Conservation (phyloP, 169 alveolate species). For the Besnoitia besnoiti region DNA sequence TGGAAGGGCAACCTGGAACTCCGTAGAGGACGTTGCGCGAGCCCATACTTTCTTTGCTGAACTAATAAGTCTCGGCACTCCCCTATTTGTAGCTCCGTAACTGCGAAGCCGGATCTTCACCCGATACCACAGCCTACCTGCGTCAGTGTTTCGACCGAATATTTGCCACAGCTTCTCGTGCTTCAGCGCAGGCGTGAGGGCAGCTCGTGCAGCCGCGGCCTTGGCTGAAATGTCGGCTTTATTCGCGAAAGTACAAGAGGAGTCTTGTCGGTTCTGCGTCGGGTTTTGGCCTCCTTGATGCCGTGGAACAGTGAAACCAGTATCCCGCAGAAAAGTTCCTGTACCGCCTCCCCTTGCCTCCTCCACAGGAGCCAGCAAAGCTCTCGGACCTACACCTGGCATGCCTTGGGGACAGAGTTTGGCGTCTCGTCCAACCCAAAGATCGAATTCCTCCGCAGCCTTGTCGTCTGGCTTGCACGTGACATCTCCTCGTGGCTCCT, state of each 20-base stretch:
- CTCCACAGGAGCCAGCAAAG: neutral
- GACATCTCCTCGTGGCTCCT: neutral
- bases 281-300: neutral
- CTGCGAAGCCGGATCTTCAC: too few species aligned
- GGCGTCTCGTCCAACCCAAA: neutral
- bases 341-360: neutral
- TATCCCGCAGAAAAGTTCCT: neutral
- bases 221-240: neutral
- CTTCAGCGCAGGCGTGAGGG: neutral
- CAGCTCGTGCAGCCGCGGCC: constrained; percentile 9
- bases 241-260: neutral
- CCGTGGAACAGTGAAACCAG: neutral
- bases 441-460: constrained; percentile 20
- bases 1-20: too few species aligned
- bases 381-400: neutral
- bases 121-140: neutral
- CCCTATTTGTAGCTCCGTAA: too few species aligned
- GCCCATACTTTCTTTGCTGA: too few species aligned
- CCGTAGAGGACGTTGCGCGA: too few species aligned
- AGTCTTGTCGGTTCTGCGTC: neutral
- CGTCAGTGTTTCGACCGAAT: constrained; percentile 22
- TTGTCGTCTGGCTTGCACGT: neutral
- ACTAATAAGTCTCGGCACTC: too few species aligned
- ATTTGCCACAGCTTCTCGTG: constrained; percentile 23
- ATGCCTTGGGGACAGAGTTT: neutral